A percentile compares a stretch with the other conserved stretches of the same genome.
phyloP scores from a whole-genome alignment of 352 stramenopile genomes.

The Thalassiosira ordinaria region DNA sequence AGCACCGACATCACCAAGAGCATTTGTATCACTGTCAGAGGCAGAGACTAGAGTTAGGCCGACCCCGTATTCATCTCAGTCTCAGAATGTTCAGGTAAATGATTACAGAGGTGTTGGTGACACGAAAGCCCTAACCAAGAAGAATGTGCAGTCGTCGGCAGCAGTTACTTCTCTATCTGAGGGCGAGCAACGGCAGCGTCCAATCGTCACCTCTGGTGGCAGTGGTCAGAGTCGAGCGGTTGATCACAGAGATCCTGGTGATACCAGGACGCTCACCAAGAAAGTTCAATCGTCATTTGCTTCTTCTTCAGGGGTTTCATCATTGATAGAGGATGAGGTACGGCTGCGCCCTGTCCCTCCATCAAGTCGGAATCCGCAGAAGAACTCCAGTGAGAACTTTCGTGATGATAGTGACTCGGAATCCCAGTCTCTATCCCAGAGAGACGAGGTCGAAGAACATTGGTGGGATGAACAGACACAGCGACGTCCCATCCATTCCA shows the following conservation, averaged over 20 bases:
- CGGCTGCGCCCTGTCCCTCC: too few species aligned
- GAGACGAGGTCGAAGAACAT: neutral
- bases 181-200: conserved; percentile 22
- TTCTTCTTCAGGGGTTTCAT: too few species aligned
- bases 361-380: too few species aligned
- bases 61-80: conserved; percentile 14
- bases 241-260: conserved; percentile 7
- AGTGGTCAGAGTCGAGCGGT: conserved; percentile 2
- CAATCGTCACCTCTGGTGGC: conserved; percentile 5
- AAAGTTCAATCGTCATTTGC: conserved; percentile 14
- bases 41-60: conserved; percentile 24
- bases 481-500: neutral
- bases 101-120: conserved; percentile 22
- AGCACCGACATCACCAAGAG: neutral
- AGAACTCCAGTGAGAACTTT: too few species aligned
- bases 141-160: neutral
- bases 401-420: too few species aligned
- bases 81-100: conserved; percentile 4
- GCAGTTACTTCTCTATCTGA: conserved; percentile 13
- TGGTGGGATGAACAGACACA: conserved; percentile 43
- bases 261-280: conserved; percentile 7
- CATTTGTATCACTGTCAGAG: conserved; percentile 14
- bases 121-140: conserved; percentile 2
- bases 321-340: too few species aligned
- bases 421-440: too few species aligned